Percentiles rank a stretch among this genome's conserved stretches.
phyloP scores from a whole-genome alignment of 331 rosid genomes.

The Malus hybrid region DNA sequence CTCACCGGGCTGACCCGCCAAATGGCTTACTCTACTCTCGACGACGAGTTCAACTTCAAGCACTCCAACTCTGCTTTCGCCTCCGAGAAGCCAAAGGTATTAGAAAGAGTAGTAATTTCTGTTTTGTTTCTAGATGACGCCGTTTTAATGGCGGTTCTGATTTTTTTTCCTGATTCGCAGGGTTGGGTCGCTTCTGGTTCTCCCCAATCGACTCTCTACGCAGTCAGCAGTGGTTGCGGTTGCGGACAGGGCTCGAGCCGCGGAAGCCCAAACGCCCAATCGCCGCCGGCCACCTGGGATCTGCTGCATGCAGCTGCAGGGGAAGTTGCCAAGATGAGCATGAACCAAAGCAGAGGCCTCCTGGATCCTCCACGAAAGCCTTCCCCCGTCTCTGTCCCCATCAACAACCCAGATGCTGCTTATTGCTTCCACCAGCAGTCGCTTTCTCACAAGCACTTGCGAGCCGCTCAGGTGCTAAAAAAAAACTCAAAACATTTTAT shows the following conservation, averaged over 20 bases:
- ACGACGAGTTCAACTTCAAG: not conserved
- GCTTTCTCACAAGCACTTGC: constrained; percentile 53
- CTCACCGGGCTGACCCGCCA: constrained; percentile 46
- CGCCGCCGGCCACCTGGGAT: constrained; percentile 54
- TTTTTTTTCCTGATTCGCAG: constrained; percentile 13
- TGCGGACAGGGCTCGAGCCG: constrained; percentile 44
- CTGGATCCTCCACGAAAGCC: constrained; percentile 27
- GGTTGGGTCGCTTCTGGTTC: constrained; percentile 41
- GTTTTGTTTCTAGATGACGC: not conserved
- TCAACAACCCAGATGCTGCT: constrained; percentile 21
- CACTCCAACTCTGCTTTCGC: not conserved
- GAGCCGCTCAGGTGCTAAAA: constrained; percentile 33
- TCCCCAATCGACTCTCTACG: constrained; percentile 72
- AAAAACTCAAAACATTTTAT: not conserved
- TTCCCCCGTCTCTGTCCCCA: constrained; percentile 24
- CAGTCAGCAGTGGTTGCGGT: constrained; percentile 33
- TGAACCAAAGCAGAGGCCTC: constrained; percentile 14
- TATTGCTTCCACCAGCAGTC: constrained; percentile 19
- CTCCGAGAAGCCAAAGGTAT: constrained; percentile 29
- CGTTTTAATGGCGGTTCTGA: not conserved
- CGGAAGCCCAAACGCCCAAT: constrained; percentile 50
- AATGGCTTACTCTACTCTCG: constrained; percentile 39
- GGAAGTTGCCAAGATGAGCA: constrained; percentile 61
- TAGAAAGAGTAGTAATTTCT: not conserved
- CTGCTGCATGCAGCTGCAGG: constrained; percentile 83